phyloP scores from a whole-genome alignment of 192 early-diverging fungal genomes.

The Neocallimastix lanati region DNA sequence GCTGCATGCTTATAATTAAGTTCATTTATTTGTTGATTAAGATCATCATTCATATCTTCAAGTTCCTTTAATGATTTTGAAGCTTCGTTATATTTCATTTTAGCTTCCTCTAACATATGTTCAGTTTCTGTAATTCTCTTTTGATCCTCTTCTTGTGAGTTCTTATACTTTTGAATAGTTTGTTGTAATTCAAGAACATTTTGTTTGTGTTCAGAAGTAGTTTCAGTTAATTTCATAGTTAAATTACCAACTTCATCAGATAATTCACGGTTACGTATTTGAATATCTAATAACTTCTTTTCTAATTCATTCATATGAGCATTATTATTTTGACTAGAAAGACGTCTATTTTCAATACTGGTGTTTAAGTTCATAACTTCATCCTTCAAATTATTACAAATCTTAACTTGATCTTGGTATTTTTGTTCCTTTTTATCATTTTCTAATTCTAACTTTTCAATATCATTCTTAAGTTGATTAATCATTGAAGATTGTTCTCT shows the following conservation, averaged over 20 bases:
- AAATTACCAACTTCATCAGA: background rate
- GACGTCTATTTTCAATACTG: background rate
- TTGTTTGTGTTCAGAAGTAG: background rate
- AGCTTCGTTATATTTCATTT: background rate
- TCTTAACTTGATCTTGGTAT: background rate
- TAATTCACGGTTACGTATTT: background rate
- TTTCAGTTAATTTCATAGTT: background rate
- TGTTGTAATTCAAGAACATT: background rate
- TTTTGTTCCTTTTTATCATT: background rate
- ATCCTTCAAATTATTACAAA: background rate
- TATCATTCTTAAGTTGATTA: background rate
- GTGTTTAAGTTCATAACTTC: background rate
- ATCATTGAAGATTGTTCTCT: background rate
- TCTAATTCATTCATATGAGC: background rate
- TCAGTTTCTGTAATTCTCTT: background rate
- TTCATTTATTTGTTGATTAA: background rate
- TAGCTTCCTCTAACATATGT: background rate
- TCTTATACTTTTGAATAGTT: background rate
- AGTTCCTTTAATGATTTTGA: background rate
- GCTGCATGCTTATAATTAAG: background rate
- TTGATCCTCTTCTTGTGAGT: background rate
- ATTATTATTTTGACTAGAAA: background rate
- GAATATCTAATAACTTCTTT: background rate
- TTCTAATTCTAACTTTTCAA: background rate
- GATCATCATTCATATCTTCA: background rate